Base-by-base conservation (phyloP, 75 land plant species). In the Cupressus sempervirens region DNA sequence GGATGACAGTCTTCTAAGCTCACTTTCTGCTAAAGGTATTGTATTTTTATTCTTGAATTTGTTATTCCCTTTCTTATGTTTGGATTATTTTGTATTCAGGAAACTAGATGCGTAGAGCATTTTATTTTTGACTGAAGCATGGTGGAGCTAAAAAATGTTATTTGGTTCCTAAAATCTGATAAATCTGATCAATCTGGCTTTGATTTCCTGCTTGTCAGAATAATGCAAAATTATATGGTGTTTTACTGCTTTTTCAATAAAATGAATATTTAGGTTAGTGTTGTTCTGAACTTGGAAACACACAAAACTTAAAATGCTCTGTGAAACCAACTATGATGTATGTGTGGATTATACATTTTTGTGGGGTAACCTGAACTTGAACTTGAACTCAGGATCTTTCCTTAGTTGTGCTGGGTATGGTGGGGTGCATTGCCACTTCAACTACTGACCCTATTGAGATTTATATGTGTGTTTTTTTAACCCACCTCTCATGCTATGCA, bases 21-120 rank as follows among this genome's bases (percentile, higher is more conserved):
- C 88, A 35, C 80, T 94, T 48, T 83, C 93, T 58, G 7, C 84
- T 20, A 93, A 83, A 93, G 94, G 96, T 94, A 23, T 40, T 23
- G 23, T 77, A 77, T 43, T 8, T 75, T 38, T 8, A 23, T 16
- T 77, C 46, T 77, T 41, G 48, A 38, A 43, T 26, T 41, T 38
- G 3, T 70, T 30, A 20, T 26, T 77, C 29, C 41, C 46, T 26
- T 26, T 41, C 80, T 23, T 43, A 29, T 23, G 80, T 77, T 77
- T 43, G 80, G 46, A 77, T 41, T 43, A 5, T 77, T 70, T 43
- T 77, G 11, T 77, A 43, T 77, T 77, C 29, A 68, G 52, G 0
- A 50, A 10, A 10, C 52, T 50, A 50, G 29, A 68, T 68, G 73
- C 29, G 9, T 32, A 70, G 35, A 70, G 3, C 74, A 70, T 30